Base-by-base conservation (phyloP, 1,284 basidiomycete species). In the Ceratobasidium sp. region DNA sequence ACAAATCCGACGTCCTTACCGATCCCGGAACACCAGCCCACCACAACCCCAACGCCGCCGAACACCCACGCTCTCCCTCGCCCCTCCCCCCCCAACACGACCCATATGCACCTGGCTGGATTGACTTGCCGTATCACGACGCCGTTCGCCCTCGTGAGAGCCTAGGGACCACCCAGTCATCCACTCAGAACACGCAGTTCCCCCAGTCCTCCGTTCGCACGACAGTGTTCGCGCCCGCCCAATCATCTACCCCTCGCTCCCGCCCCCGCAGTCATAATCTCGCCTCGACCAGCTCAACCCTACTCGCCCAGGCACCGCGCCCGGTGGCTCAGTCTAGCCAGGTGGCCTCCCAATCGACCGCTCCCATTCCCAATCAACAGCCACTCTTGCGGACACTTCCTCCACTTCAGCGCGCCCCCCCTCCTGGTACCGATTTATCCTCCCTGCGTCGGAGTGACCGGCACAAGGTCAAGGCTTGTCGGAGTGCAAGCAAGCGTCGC, bases 51-150 rank as follows among this genome's bases (percentile, higher is more conserved):
- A 15, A n/a, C 17, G 31, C n/a, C 11, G 27, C 19, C 29, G 54
- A 27, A 56, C n/a, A 17, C 27, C 54, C 54, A 27, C 54, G 54
- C 9, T 56, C 54, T 19, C 54, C 54, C 11, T 56, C 54, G 54
- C 54, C 54, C 19, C 54, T 27, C 17, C 54, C 54, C 5, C 11
- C 5, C 27, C 22, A 22, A 9, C 14, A 53, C 24, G 51, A 53
- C 51, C 51, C 51, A 22, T 24, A 11, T 22, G 27, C n/a, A 17
- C 51, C 27, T 22, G 51, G 51, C 9, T 24, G 11, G 11, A 24
- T 22, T 22, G 51, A 53, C 27, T 22, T 22, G 19, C 51, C 19
- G 11, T 11, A 41, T 11, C 4, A 41, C 11, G n/a, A n/a, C n/a
- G n/a, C n/a, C n/a, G n/a, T n/a, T n/a, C n/a, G n/a, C n/a, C 48